Evolutionary conservation across 2,329 filamentous ascomycete species (phyloP), one percentile per base, ranked within the genome.

Genomic region (Keithomyces neogunnii): DNA sequence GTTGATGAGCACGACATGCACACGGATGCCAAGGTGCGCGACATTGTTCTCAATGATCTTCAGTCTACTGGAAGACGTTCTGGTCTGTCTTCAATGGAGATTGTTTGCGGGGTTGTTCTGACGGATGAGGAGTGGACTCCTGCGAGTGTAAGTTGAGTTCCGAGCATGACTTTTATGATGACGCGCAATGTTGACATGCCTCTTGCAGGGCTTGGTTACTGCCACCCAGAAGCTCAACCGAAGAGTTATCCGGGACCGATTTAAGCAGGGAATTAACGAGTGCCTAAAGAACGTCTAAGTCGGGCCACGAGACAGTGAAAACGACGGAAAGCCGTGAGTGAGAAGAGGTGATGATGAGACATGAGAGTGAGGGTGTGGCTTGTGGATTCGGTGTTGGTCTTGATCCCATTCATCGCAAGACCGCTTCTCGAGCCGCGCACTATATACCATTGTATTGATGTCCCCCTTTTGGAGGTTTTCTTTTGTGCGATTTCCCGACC

Each of bases 111-210:
- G 48, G 84, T 92, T 26, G 86, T 92, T 30, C 67, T 95, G 51
- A 82, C 85, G 0, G 87, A 92, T 57, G 89, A 92, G 64, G 89
- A 95, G 68, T 95, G 89, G 89, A 92, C 86, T 51, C 87, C 89
- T 49, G 78, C 83, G 53, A 93, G 84, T 64, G 88, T 92, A 74
- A 84, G 87, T 79, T 52, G 38, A 26, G 6, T 11, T 4, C 38
- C n/a, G 13, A 40, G 38, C 19, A 40, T 19, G n/a, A 19, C 6
- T 19, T 19, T 5, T 40, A 7, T 3, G 26, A 40, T 6, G n/a
- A 6, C 38, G 8, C 26, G 19, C n/a, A 19, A 13, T 26, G 13
- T 26, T 64, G 59, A 69, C 51, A 5, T 9, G 36, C 39, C 33
- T 11, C 31, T 45, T 30, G n/a, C 51, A 82, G 78, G 78, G 78